Conservation (phyloP, 2,329 filamentous ascomycete species). For the Talaromyces sp. region DNA sequence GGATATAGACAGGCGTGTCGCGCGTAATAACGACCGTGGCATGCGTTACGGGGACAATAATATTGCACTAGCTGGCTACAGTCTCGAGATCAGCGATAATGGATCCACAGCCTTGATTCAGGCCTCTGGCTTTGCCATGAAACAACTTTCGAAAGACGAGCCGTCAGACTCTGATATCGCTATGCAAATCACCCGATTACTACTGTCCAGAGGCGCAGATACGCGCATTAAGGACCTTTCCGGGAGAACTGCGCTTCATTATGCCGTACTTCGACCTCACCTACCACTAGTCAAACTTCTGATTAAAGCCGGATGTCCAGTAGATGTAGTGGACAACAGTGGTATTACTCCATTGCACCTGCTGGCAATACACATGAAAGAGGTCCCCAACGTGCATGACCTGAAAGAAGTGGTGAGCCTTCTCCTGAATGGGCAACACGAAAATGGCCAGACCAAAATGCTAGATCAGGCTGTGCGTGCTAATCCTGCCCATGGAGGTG, state of each 20-base stretch:
- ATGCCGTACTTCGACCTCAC: neutral
- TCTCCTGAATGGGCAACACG: neutral
- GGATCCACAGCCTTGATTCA: neutral
- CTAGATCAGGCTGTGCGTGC: neutral
- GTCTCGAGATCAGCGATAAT: neutral
- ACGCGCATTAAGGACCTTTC: neutral
- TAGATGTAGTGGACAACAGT: neutral
- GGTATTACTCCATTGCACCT: neutral
- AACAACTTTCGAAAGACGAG: neutral
- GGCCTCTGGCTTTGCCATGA: neutral
- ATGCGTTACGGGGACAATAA: neutral
- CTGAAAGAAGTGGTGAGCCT: neutral
- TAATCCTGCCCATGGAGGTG: neutral
- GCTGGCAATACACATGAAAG: neutral
- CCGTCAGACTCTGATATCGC: neutral
- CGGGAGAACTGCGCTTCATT: neutral
- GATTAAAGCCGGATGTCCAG: neutral
- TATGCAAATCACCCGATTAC: neutral
- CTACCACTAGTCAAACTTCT: neutral
- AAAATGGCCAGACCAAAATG: neutral
- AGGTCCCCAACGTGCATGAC: neutral
- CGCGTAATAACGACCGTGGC: neutral
- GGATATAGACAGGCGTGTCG: neutral
- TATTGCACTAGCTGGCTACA: neutral
- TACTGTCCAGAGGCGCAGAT: neutral